A percentile compares a stretch with the other conserved stretches of the same genome.
Conservation (phyloP, 176 grass and related monocot genomes). For the Paspalum vaginatum region DNA sequence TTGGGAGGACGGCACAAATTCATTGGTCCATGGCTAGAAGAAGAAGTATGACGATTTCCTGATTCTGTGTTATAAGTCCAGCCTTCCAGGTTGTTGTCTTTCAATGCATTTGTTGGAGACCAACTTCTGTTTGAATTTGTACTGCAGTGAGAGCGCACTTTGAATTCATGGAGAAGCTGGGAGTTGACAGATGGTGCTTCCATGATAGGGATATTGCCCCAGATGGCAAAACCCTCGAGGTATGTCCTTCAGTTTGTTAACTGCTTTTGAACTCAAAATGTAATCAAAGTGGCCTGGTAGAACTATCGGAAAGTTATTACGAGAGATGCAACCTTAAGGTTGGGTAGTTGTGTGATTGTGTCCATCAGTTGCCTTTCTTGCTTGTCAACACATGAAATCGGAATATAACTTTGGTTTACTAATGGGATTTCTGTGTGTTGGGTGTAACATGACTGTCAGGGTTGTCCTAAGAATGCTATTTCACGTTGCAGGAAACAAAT, state of each 20-base stretch:
- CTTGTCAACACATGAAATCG: conserved; percentile 3
- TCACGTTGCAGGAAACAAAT: conserved; percentile 87
- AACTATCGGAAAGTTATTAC: not conserved
- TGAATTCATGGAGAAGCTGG: conserved; percentile 96
- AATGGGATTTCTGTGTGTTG: no score
- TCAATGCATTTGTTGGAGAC: not conserved
- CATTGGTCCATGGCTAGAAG: conserved; percentile 86
- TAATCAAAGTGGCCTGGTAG: not conserved
- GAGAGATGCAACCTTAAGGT: not conserved
- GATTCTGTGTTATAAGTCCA: conserved; percentile 6
- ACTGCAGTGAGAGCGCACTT: conserved; percentile 90
- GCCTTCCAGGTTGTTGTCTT: not conserved
- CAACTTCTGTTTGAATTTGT: conserved; percentile 17
- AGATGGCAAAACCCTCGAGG: conserved; percentile 71
- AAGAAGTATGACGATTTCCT: conserved; percentile 65
- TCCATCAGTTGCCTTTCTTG: not conserved
- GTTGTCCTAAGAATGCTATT: conserved; percentile 5
- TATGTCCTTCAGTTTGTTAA: conserved; percentile 38
- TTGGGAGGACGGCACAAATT: conserved; percentile 95
- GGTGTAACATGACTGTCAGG: not conserved
- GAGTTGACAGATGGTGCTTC: conserved; percentile 95
- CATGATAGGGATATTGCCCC: conserved; percentile 97
- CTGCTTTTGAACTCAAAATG: not conserved
- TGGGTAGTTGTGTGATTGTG: conserved; percentile 45
- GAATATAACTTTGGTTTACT: no score